These are phyloP conservation scores for Arthromyces matolae DNA, from an alignment of 768 basidiomycete species.

Conservation along the genomic window DNA sequence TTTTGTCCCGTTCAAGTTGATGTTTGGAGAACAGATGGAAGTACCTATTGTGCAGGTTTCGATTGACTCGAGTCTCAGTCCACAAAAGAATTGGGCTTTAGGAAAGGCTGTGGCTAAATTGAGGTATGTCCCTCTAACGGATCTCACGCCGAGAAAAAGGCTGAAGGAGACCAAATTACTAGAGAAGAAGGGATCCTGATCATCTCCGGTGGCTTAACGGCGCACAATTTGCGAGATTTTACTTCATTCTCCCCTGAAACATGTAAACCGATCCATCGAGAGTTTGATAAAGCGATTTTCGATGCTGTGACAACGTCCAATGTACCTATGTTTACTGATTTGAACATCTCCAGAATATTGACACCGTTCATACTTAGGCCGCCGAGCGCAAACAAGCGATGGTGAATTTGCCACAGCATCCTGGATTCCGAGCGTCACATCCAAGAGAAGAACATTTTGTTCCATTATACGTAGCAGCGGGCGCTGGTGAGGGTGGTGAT, in stretches of 20 bases:
- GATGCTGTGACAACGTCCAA: constrained; percentile 48
- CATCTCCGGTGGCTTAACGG: constrained; percentile 65
- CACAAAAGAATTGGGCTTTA: constrained; percentile 60
- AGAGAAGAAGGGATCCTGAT: constrained; percentile 66
- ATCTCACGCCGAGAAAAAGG: background rate
- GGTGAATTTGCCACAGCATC: constrained; percentile 50
- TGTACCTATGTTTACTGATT: constrained; percentile 36
- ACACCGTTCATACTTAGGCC: constrained; percentile 30
- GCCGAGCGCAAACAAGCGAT: constrained; percentile 53
- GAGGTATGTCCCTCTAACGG: constrained; percentile 35
- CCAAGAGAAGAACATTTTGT: constrained; percentile 81
- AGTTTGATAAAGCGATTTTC: constrained; percentile 58
- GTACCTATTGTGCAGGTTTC: constrained; percentile 72
- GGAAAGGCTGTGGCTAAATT: constrained; percentile 60
- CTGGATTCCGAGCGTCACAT: constrained; percentile 63
- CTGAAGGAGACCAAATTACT: background rate
- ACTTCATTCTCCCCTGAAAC: constrained; percentile 45
- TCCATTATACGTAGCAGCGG: constrained; percentile 73
- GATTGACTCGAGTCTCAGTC: constrained; percentile 56
- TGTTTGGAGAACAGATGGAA: constrained; percentile 65
- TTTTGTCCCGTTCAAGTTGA: constrained; percentile 73
- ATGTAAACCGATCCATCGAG: constrained; percentile 45
- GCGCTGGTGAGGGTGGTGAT: constrained; percentile 59
- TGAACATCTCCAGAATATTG: background rate
- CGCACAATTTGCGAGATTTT: constrained; percentile 63